A percentile compares a stretch with the other conserved stretches of the same genome.
Conservation (phyloP, 31 red algal species). For the Asparagopsis taxiformis region DNA sequence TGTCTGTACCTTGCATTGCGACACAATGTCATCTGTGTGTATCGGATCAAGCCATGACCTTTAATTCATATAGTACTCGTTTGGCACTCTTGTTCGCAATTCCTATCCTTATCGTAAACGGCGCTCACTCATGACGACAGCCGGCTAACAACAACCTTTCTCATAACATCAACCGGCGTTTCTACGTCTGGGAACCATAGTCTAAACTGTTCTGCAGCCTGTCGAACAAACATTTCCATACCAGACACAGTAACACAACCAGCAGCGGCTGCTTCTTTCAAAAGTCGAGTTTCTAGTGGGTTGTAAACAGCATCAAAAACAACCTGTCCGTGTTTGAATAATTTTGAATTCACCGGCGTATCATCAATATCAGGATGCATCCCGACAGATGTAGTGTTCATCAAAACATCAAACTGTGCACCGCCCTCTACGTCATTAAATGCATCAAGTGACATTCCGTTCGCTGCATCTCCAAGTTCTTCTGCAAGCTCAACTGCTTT, state of each 20-base stretch:
- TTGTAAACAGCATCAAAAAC: slow-evolving; percentile 98
- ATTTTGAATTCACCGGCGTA: slow-evolving; percentile 40
- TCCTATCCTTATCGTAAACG: too few species aligned
- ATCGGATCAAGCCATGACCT: too few species aligned
- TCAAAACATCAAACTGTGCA: slow-evolving; percentile 72
- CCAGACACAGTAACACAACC: slow-evolving; percentile 80
- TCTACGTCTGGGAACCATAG: slow-evolving; percentile 67
- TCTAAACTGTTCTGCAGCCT: slow-evolving; percentile 82
- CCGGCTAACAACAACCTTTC: slow-evolving; percentile 55
- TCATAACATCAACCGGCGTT: slow-evolving; percentile 63
- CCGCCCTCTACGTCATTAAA: slow-evolving; percentile 4
- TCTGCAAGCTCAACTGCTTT: slow-evolving; percentile 49
- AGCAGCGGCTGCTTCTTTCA: slow-evolving; percentile 44
- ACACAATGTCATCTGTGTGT: too few species aligned
- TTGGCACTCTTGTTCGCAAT: too few species aligned
- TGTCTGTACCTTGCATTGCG: too few species aligned
- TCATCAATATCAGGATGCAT: slow-evolving; percentile 78
- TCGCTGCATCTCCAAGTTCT: slow-evolving; percentile 55
- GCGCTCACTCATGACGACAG: slow-evolving; percentile 3
- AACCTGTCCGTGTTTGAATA: slow-evolving; percentile 42
- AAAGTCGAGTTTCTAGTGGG: slow-evolving; percentile 76
- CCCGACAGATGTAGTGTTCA: slow-evolving; percentile 92
- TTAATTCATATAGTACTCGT: too few species aligned
- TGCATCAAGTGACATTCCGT: slow-evolving; percentile 31
- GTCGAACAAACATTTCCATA: slow-evolving; percentile 97